Conservation (phyloP, 371 early-diverging fungal genomes). For the Batrachochytrium dendrobatidis region DNA sequence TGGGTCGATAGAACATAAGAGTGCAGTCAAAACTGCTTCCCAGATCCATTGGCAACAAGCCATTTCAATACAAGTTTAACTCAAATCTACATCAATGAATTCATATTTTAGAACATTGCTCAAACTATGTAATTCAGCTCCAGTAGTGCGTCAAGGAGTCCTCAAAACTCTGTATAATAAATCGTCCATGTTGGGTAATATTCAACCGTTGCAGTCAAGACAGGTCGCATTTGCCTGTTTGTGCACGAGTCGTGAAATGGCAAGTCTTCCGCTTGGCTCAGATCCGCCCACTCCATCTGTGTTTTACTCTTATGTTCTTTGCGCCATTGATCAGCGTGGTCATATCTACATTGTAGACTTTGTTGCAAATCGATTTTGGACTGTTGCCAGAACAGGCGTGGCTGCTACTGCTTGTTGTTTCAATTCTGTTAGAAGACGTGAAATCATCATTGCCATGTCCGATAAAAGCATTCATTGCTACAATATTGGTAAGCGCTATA, state of each 20-base stretch:
- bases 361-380: conserved; percentile 33
- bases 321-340: conserved; percentile 40
- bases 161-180: no score
- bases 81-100: conserved; percentile 7
- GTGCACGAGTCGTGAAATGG: conserved; percentile 24
- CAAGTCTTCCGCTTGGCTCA: neutral
- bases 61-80: neutral
- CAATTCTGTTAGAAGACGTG: conserved; percentile 28
- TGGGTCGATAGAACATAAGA: conserved; percentile 2
- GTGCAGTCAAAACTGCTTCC: conserved; percentile 6
- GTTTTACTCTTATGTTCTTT: conserved; percentile 27
- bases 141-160: no score
- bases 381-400: conserved; percentile 40
- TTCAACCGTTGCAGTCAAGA: no score
- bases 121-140: neutral
- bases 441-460: conserved; percentile 36
- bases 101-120: neutral
- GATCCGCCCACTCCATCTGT: neutral
- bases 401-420: conserved; percentile 36
- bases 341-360: conserved; percentile 35
- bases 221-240: conserved; percentile 24
- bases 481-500: conserved; percentile 36
- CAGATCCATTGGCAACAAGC: neutral
- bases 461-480: conserved; percentile 41
- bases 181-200: no score